These are phyloP conservation scores for Monosporascus sp. DNA, from an alignment of 2,329 filamentous ascomycete species.

Conservation along the genomic window DNA sequence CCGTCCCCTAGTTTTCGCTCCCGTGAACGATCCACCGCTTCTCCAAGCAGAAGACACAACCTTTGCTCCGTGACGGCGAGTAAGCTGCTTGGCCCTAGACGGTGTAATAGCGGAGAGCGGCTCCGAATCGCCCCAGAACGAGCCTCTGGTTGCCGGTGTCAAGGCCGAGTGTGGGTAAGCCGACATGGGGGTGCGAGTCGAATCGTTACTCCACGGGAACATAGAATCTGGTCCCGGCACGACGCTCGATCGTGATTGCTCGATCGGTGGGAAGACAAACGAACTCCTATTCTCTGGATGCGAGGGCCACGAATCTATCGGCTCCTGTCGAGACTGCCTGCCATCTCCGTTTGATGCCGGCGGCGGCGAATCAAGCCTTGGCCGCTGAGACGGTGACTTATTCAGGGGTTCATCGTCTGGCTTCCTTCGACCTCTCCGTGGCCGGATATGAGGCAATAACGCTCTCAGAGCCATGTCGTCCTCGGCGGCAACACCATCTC, in stretches of 20 bases:
- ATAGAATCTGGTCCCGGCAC: constrained; percentile 28
- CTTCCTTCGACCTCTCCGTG: constrained; percentile 56
- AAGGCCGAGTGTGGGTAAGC: constrained; percentile 76
- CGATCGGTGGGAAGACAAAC: constrained; percentile 32
- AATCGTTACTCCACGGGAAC: constrained; percentile 46
- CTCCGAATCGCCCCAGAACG: constrained; percentile 56
- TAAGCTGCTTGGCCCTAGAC: constrained; percentile 45
- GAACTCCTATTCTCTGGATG: constrained; percentile 36
- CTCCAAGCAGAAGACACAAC: constrained; percentile 91
- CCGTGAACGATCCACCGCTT: constrained; percentile 54
- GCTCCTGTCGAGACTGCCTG: constrained; percentile 44
- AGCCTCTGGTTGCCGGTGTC: constrained; percentile 54
- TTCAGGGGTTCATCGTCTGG: constrained; percentile 54
- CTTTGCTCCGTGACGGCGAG: constrained; percentile 69
- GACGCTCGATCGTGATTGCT: constrained; percentile 32
- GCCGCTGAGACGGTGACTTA: constrained; percentile 52
- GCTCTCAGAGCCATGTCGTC: constrained; percentile 86
- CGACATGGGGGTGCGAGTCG: constrained; percentile 54
- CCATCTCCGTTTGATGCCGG: constrained; percentile 27
- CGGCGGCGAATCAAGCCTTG: constrained; percentile 46
- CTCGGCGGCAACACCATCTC: constrained; percentile 78
- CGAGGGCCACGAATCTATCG: constrained; percentile 45
- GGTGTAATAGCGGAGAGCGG: constrained; percentile 72
- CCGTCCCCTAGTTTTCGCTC: constrained; percentile 70
- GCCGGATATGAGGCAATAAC: constrained; percentile 70